Conservation (phyloP, 202 grass and related monocot species). For the Schoenoplectus triqueter region DNA sequence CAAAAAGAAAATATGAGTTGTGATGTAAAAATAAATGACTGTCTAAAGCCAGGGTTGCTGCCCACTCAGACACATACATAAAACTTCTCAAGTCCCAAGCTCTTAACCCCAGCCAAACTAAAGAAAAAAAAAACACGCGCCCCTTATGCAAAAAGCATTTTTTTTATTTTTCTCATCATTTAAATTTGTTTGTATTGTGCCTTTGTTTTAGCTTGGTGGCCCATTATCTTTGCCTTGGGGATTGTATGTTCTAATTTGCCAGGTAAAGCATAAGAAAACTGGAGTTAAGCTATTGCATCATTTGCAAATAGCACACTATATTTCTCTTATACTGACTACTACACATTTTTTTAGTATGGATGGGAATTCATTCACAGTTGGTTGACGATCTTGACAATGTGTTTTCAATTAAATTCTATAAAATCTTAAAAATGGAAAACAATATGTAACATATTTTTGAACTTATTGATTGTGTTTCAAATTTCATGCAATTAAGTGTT, state of each 20-base stretch:
- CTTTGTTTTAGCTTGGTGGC: constrained; percentile 69
- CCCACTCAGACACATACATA: neutral
- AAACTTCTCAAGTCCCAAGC: neutral
- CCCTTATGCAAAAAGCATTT: neutral
- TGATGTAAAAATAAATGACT: constrained; percentile 13
- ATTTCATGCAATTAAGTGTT: too few species aligned
- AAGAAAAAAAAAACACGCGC: neutral
- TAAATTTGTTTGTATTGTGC: constrained; percentile 1
- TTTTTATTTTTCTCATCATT: constrained; percentile 40
- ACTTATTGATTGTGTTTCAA: too few species aligned
- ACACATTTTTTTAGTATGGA: too few species aligned
- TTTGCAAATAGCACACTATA: neutral
- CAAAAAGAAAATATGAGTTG: neutral
- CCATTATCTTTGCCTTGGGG: constrained; percentile 94
- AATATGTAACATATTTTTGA: too few species aligned
- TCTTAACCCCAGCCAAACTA: neutral
- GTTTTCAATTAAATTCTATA: too few species aligned
- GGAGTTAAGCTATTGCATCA: neutral
- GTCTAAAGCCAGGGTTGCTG: neutral
- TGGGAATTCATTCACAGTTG: too few species aligned
- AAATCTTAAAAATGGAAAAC: too few species aligned
- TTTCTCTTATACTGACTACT: neutral
- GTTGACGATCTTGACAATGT: too few species aligned
- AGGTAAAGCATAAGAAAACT: constrained; percentile 50
- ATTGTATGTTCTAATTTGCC: constrained; percentile 92